Evolutionary conservation across 2,329 filamentous ascomycete genomes (phyloP).

Genomic region (Nigrospora sphaerica): DNA sequence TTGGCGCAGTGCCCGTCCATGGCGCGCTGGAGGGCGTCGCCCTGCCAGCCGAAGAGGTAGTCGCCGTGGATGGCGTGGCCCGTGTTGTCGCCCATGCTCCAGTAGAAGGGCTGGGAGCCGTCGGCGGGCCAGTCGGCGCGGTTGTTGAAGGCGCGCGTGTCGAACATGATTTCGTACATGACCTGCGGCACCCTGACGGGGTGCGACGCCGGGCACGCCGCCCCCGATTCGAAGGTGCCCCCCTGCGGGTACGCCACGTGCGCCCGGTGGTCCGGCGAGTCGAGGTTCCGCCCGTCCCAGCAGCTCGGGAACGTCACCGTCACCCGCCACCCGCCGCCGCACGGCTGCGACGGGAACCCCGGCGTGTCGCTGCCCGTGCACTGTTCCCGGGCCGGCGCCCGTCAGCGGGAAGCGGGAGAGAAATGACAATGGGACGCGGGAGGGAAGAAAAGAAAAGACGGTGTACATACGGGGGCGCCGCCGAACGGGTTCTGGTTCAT

Average conservation of each 20-base stretch:
- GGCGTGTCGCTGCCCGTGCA: conserved; percentile 21
- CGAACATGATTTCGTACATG: conserved; percentile 35
- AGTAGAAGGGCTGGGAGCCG: conserved; percentile 22
- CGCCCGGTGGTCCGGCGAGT: conserved; percentile 22
- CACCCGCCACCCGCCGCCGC: not conserved
- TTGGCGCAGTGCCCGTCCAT: conserved; percentile 26
- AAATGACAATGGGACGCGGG: too few species aligned
- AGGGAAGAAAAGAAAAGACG: too few species aligned
- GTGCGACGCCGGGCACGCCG: conserved; percentile 20
- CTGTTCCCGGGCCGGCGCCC: too few species aligned
- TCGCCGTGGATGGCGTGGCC: conserved; percentile 29
- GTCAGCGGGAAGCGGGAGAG: too few species aligned
- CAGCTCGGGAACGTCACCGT: conserved; percentile 8
- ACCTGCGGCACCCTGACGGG: conserved; percentile 27
- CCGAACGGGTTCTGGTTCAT: conserved; percentile 23
- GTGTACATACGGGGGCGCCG: conserved; percentile 12
- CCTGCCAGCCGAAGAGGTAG: conserved; percentile 31
- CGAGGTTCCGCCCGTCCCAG: conserved; percentile 25
- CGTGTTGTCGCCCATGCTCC: conserved; percentile 24
- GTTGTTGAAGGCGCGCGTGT: conserved; percentile 25
- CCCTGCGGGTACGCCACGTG: conserved; percentile 20
- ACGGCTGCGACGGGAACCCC: conserved; percentile 17
- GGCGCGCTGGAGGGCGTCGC: conserved; percentile 26
- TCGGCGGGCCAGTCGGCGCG: conserved; percentile 25
- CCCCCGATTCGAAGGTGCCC: conserved; percentile 19